A percentile compares a stretch with the other conserved stretches of the same genome.
These are phyloP conservation scores for Ceratocystis papillata DNA, from an alignment of 2,329 filamentous ascomycete species.

Conservation along the genomic window DNA sequence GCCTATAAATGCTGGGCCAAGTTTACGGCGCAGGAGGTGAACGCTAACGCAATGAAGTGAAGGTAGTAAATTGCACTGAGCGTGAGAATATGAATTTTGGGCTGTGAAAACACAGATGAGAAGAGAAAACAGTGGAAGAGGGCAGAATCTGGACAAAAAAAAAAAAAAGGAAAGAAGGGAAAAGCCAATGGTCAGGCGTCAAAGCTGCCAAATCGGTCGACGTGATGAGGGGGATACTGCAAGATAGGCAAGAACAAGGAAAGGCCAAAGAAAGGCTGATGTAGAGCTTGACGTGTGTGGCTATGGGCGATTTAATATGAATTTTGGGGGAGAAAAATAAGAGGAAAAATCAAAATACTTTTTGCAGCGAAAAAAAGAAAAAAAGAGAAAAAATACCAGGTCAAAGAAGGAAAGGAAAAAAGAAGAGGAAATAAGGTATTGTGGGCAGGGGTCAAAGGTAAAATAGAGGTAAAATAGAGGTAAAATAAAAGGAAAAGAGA, in stretches of 20 bases:
- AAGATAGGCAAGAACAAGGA: conserved; percentile 1
- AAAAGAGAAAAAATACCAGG: neutral
- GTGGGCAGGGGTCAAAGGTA: neutral
- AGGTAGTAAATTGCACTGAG: neutral
- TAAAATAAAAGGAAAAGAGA: conserved; percentile 10
- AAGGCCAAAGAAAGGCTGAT: neutral
- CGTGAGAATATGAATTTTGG: conserved; percentile 5
- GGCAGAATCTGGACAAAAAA: neutral
- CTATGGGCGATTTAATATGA: neutral
- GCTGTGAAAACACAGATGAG: neutral
- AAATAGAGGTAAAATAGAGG: neutral
- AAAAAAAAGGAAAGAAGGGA: neutral
- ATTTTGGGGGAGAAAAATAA: conserved; percentile 2
- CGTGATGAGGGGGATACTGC: neutral
- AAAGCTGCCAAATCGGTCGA: neutral
- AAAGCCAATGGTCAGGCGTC: conserved; percentile 1
- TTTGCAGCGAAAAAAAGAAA: neutral
- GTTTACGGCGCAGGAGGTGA: conserved; percentile 19
- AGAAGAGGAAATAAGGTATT: neutral
- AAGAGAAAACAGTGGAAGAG: neutral
- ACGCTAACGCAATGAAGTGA: conserved; percentile 1
- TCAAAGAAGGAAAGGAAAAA: neutral
- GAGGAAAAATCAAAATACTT: neutral
- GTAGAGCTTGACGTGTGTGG: conserved; percentile 1
- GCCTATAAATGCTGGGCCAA: conserved; percentile 13